phyloP scores from a whole-genome alignment of 108 stramenopile genomes.

The Cyclotella baltica region DNA sequence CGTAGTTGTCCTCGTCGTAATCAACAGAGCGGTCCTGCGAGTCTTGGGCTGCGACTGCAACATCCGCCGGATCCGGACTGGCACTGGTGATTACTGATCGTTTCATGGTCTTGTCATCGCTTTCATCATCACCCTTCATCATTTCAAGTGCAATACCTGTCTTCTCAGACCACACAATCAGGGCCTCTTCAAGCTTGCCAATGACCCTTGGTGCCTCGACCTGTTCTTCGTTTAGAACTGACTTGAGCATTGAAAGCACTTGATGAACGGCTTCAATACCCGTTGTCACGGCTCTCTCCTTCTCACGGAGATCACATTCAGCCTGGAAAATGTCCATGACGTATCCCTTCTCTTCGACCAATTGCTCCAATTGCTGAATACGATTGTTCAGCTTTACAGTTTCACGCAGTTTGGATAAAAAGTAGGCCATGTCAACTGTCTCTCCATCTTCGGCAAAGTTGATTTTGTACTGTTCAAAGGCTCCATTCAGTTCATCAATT shows the following conservation, averaged over 20 bases:
- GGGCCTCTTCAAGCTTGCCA: conserved; percentile 26
- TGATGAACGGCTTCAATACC: conserved; percentile 9
- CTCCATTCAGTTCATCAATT: conserved; percentile 24
- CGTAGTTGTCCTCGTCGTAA: conserved; percentile 11
- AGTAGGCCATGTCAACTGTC: conserved; percentile 27
- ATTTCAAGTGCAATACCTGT: background rate
- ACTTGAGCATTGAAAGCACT: conserved; percentile 16
- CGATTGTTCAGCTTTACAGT: conserved; percentile 27
- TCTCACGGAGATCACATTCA: conserved; percentile 10
- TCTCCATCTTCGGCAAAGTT: conserved; percentile 28
- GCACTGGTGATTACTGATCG: background rate
- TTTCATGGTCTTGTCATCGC: background rate
- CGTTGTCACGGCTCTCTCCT: background rate
- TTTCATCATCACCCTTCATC: background rate
- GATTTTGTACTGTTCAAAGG: conserved; percentile 11
- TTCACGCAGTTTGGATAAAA: conserved; percentile 26
- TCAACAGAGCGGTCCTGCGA: background rate
- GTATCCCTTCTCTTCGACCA: conserved; percentile 22
- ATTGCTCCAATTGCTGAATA: conserved; percentile 15
- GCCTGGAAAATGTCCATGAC: conserved; percentile 5
- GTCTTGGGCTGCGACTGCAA: background rate
- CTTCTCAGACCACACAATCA: conserved; percentile 16
- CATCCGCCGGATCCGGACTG: background rate
- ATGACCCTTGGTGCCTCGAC: conserved; percentile 21
- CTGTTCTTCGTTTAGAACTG: conserved; percentile 16